phyloP scores from a whole-genome alignment of 2,329 filamentous ascomycete species.

The Parascedosporium putredinis region DNA sequence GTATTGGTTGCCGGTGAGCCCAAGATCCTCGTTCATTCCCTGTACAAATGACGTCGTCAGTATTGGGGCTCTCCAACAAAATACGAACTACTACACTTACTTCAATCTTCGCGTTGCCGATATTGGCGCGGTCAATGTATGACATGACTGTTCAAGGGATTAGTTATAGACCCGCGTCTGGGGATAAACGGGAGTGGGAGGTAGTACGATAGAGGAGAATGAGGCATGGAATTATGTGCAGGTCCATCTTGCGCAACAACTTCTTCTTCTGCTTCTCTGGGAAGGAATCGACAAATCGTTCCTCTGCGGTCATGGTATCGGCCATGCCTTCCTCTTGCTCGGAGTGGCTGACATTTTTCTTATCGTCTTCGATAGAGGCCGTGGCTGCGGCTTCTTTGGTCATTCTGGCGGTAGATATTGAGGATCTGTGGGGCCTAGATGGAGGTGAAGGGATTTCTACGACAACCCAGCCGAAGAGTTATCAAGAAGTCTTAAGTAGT shows the following conservation, averaged over 20 bases:
- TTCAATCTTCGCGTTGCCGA: neutral
- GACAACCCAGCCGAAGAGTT: too few species aligned
- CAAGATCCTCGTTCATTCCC: constrained; percentile 39
- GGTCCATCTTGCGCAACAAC: constrained; percentile 13
- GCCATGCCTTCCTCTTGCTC: neutral
- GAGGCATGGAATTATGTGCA: constrained; percentile 9
- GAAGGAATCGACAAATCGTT: neutral
- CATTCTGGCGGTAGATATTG: too few species aligned
- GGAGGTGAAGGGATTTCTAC: too few species aligned
- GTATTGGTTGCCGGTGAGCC: constrained; percentile 56
- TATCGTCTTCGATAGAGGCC: neutral
- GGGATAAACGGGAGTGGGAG: neutral
- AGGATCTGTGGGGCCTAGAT: too few species aligned
- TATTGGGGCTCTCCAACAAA: neutral
- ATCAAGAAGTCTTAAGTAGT: neutral
- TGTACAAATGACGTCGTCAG: neutral
- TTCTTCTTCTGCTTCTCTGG: constrained; percentile 10
- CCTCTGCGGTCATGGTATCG: neutral
- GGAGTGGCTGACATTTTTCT: neutral
- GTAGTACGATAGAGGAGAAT: neutral
- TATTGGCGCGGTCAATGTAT: neutral
- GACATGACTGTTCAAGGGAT: neutral
- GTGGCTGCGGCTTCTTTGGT: neutral
- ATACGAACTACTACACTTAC: neutral
- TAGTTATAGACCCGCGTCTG: neutral